Conservation (phyloP, 2,329 filamentous ascomycete genomes). For the Oidium heveae region DNA sequence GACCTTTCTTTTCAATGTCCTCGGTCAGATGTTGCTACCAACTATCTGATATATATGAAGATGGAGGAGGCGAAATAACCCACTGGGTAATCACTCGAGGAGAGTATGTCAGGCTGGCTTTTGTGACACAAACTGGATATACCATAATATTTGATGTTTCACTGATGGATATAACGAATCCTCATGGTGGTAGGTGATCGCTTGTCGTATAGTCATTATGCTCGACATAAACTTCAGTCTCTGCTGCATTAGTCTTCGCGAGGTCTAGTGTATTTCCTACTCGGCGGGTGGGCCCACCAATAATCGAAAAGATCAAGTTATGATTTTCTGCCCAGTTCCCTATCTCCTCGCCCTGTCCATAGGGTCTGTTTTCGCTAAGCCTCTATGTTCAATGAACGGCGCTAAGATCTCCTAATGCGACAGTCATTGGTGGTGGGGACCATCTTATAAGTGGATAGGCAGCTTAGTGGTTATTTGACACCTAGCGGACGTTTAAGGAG, state of each 20-base stretch:
- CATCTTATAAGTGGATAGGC: background rate
- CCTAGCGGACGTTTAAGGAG: background rate
- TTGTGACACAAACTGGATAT: too few species aligned
- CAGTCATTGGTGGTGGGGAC: background rate
- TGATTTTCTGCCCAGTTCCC: background rate
- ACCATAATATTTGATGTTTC: too few species aligned
- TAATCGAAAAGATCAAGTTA: background rate
- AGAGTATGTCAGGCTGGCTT: too few species aligned
- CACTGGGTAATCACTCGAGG: too few species aligned
- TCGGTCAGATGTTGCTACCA: too few species aligned
- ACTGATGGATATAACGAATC: too few species aligned
- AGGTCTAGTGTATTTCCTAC: background rate
- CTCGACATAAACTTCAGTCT: background rate
- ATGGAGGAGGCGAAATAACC: too few species aligned
- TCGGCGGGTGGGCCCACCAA: background rate
- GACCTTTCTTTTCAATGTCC: too few species aligned
- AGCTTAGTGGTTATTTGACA: background rate
- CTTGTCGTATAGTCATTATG: background rate
- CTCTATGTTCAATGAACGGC: background rate
- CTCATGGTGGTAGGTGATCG: background rate
- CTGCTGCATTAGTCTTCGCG: background rate
- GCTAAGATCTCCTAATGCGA: background rate
- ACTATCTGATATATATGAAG: too few species aligned
- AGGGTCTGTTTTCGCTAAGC: background rate
- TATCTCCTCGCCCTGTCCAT: background rate